These are phyloP conservation scores for Tetrapisispora pingtungensis DNA, from an alignment of 805 yeast species.

Conservation along the genomic window DNA sequence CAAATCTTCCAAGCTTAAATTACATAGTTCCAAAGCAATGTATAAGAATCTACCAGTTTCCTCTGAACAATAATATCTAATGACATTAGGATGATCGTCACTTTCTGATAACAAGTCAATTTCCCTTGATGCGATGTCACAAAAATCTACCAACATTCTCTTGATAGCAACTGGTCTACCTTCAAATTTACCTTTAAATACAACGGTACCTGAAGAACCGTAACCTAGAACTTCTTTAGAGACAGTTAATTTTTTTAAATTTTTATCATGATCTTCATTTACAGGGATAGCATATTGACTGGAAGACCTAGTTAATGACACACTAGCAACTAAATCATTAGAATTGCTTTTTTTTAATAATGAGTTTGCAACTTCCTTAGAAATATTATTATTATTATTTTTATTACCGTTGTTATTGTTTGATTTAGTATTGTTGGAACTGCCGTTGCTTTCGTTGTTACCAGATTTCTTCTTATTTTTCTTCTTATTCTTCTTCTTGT, in stretches of 20 bases:
- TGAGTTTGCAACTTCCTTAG: not conserved
- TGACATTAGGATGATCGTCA: constrained; percentile 93
- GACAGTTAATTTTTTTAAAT: constrained; percentile 45
- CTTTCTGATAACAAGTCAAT: constrained; percentile 81
- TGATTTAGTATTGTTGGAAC: not conserved
- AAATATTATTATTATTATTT: not conserved
- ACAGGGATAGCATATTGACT: constrained; percentile 1
- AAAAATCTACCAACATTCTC: constrained; percentile 85
- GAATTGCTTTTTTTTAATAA: not conserved
- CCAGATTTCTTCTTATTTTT: constrained; percentile 69
- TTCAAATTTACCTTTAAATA: constrained; percentile 81
- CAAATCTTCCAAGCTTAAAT: constrained; percentile 79
- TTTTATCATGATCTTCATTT: constrained; percentile 15
- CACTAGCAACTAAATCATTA: not conserved
- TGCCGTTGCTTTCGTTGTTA: constrained; percentile 37
- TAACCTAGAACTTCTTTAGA: constrained; percentile 78
- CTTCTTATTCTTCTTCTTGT: constrained; percentile 66
- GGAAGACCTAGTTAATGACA: not conserved
- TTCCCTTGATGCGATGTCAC: constrained; percentile 89
- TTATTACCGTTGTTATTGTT: constrained; percentile 37
- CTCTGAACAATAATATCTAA: constrained; percentile 89
- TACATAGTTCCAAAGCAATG: constrained; percentile 87
- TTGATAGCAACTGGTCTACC: constrained; percentile 93
- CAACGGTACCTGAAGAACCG: constrained; percentile 96
- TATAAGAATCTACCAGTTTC: constrained; percentile 78